Base-by-base conservation (phyloP, 805 yeast genomes). In the Candida ipomoeae region DNA sequence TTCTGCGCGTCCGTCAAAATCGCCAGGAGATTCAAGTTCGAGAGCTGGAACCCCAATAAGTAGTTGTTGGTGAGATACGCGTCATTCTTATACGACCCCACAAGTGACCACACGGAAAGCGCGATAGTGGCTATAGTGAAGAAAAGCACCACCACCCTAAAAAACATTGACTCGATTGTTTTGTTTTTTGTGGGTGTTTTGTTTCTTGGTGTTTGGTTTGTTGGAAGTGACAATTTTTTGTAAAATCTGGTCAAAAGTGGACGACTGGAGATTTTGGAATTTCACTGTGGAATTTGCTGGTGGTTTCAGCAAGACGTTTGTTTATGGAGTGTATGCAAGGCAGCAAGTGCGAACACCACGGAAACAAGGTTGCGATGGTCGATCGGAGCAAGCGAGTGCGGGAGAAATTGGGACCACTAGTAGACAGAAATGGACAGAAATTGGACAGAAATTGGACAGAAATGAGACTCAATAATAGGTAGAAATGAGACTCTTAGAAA, bases 11-110 rank as follows among this genome's bases (percentile, higher is more conserved):
- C 50, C 35, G 62, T 57, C 45, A 73, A 58, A 6, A 72, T 32
- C 18, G 65, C 57, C 3, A 69, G 57, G 20, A 73, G 57, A 48
- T 73, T 64, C 48, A 73, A 61, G 17, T 64, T 55, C 15, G 62
- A 60, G 40, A 71, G 58, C 43, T 72, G 74, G 51, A 73, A 55
- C 46, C 70, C 65, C 35, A 73, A 50, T 49, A 73, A 56, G 52
- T 72, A 73, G 34, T 71, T 63, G 29, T 56, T 50, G 10, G 74
- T 73, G 34, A 73, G 60, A 52, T 66, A 69, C 14, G 58, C 15
- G 23, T 64, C 62, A 45, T 69, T 68, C 35, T 63, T 63, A 57
- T 69, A 72, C 3, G 77, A 71, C 3, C 77, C 75, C 6, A 68
- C 62, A 15, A 73, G 39, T 1, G 74, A 73, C 62, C 72, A 71